A percentile compares a stretch with the other conserved stretches of the same genome.
phyloP scores from a whole-genome alignment of 306 rosid species.

The Cucumis sativus region DNA sequence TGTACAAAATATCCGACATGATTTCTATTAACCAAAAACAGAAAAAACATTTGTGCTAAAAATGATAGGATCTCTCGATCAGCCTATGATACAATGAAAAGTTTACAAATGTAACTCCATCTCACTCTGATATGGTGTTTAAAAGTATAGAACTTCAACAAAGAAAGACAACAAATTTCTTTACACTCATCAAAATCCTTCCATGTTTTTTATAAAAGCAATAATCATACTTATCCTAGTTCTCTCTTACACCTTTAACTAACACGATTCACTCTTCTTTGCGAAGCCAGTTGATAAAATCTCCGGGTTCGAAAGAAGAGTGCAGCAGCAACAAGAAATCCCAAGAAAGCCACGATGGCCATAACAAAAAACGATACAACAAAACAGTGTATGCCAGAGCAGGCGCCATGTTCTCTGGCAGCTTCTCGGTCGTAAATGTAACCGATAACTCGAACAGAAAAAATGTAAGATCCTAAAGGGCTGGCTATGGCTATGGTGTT shows the following conservation, averaged over 20 bases:
- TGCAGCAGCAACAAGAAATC: conserved; percentile 43
- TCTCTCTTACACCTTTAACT: not conserved
- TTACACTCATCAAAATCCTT: not conserved
- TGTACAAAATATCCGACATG: not conserved
- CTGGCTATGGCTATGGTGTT: conserved; percentile 68
- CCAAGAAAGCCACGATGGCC: conserved; percentile 45
- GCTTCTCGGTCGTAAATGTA: conserved; percentile 61
- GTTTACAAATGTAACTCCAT: not conserved
- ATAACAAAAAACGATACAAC: conserved; percentile 54
- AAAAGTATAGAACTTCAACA: not conserved
- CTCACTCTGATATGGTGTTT: not conserved
- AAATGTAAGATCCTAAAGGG: conserved; percentile 74
- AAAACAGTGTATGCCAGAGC: conserved; percentile 64
- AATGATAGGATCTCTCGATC: not conserved
- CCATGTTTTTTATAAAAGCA: not conserved
- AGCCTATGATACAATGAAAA: not conserved
- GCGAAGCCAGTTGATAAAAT: conserved; percentile 39
- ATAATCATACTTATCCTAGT: not conserved
- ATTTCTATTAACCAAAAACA: no score
- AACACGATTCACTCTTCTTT: conserved; percentile 20
- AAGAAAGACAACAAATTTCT: not conserved
- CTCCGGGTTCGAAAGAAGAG: conserved; percentile 54
- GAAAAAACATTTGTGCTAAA: not conserved
- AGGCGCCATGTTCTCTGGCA: conserved; percentile 19
- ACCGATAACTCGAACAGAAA: conserved; percentile 73